Evolutionary conservation across 306 rosid species (phyloP), one percentile per base, ranked within the genome.

Genomic region (Pyrus communis): DNA sequence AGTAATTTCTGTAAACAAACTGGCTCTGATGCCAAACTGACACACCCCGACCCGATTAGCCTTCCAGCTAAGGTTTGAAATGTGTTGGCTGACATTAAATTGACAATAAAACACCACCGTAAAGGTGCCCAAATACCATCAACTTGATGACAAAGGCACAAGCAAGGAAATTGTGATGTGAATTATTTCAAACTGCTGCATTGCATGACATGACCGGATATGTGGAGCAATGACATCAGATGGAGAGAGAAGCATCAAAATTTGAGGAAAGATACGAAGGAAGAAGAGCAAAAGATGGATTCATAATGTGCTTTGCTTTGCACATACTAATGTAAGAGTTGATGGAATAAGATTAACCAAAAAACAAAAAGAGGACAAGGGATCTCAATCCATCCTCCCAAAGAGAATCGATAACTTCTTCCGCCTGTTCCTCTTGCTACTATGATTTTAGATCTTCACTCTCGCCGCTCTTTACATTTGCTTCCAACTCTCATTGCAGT

Each of bases 381-480:
- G 88, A 84, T 74, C 69, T 18, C 23, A 2, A 66, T 66, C 55
- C 55, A 51, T 51, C 55, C 55, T 84, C 45, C 61, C 78, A 54
- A 80, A 77, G 79, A 87, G 87, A 89, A 86, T 85, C 71, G 65
- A 78, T 79, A 71, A 69, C 84, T 76, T 79, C 83, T 80, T 80
- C 84, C 87, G 83, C 86, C 80, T 49, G 79, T 80, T 83, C 86
- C 87, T 82, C 90, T 76, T 61, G 69, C 61, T 46, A 79, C 84
- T 82, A 82, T 87, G 71, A 69, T 71, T 70, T 82, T 78, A 78
- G 18, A 77, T 78, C 82, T 77, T 63, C 25, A 86, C 57, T 84
- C 88, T 84, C 80, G 85, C 96, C 88, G 96, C 91, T 77, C 84
- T 94, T 87, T 94, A 91, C 97, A 94, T 85, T 87, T 87, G 84